Percentiles rank a stretch among this genome's conserved stretches.
Evolutionary conservation across 1,284 basidiomycete species (phyloP).

Genomic region (Quambalaria eucalypti): DNA sequence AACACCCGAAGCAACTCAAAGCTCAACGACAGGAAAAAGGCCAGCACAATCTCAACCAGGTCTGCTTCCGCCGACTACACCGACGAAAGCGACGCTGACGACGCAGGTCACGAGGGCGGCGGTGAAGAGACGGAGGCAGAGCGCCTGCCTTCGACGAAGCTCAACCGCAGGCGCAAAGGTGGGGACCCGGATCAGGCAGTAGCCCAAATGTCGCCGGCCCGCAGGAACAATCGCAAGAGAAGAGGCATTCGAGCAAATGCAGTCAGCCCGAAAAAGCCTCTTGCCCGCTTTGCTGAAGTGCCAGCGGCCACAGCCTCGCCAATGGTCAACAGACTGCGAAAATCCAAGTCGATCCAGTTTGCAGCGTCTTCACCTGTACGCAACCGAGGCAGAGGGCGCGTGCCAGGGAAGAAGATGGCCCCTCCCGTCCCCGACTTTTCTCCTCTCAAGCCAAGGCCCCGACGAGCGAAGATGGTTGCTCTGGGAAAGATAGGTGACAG

Average conservation of each 20-base stretch:
- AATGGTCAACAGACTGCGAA: neutral
- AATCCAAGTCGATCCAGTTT: neutral
- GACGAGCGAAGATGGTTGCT: neutral
- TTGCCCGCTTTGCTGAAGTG: neutral
- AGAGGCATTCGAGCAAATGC: neutral
- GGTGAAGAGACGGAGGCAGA: slow-evolving; percentile 1
- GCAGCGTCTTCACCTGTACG: neutral
- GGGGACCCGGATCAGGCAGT: neutral
- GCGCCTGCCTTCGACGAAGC: neutral
- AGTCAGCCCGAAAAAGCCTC: neutral
- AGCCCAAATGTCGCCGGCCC: neutral
- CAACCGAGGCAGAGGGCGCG: neutral
- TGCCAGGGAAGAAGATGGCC: neutral
- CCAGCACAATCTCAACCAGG: neutral
- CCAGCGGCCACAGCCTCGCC: neutral
- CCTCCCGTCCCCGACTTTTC: neutral
- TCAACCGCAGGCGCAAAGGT: neutral
- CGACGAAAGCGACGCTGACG: neutral
- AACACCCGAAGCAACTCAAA: neutral
- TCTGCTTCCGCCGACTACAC: neutral
- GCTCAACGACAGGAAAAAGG: neutral
- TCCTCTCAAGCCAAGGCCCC: neutral
- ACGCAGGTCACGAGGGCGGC: neutral
- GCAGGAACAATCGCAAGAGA: neutral
- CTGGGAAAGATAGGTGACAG: no score